Conservation (phyloP, 352 stramenopile species). For the Phytophthora meadii region DNA sequence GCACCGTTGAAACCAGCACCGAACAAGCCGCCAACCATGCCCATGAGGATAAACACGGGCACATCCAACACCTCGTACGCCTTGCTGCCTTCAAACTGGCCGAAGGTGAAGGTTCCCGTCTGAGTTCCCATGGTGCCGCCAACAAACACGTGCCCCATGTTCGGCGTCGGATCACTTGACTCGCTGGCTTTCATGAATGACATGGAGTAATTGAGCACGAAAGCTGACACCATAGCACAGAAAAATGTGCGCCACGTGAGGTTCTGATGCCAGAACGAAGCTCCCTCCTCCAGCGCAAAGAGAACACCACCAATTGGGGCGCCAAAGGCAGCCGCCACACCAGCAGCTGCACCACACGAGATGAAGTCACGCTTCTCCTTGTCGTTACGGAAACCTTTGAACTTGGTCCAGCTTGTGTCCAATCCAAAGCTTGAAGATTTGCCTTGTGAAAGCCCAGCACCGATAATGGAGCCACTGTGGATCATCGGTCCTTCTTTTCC, state of each 20-base stretch:
- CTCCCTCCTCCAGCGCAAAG: conserved; percentile 98
- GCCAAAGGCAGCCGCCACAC: conserved; percentile 97
- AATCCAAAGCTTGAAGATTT: conserved; percentile 89
- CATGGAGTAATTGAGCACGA: conserved; percentile 88
- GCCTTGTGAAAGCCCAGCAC: conserved; percentile 95
- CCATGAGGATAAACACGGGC: conserved; percentile 96
- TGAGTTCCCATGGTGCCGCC: conserved; percentile 79
- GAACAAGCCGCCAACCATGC: conserved; percentile 96
- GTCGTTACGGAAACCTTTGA: conserved; percentile 95
- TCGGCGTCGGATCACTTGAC: conserved; percentile 37
- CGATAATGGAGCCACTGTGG: conserved; percentile 93
- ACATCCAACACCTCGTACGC: conserved; percentile 96
- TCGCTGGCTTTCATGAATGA: conserved; percentile 72
- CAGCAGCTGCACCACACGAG: conserved; percentile 96
- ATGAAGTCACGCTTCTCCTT: conserved; percentile 98
- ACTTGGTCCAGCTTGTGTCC: conserved; percentile 90
- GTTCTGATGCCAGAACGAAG: conserved; percentile 98
- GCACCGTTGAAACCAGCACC: conserved; percentile 96
- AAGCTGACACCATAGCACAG: conserved; percentile 94
- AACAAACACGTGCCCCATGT: conserved; percentile 57
- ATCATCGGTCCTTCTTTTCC: conserved; percentile 94
- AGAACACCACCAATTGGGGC: conserved; percentile 98
- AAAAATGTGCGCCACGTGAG: conserved; percentile 99
- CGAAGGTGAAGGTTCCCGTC: conserved; percentile 87
- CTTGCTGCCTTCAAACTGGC: conserved; percentile 90